Evolutionary conservation across 1,139 yeast genomes (phyloP).

Genomic region (Candida neerlandica): DNA sequence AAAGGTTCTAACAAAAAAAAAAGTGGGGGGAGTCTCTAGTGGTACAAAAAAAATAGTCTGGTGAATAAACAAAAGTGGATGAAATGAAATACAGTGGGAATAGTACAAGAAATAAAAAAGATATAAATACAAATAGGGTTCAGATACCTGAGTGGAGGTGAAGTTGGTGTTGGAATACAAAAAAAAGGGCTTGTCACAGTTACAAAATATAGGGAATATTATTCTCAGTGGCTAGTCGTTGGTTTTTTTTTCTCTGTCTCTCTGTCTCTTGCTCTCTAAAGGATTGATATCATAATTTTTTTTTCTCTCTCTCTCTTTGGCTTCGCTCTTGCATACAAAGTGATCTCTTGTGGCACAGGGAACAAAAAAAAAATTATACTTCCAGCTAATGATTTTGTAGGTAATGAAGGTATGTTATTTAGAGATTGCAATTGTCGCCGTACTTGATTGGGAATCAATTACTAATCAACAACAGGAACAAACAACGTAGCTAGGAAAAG

Average conservation of each 20-base stretch:
- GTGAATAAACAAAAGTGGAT: background rate
- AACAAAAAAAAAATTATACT: background rate
- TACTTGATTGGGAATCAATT: background rate
- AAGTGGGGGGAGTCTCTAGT: background rate
- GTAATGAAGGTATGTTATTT: no score
- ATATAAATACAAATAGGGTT: background rate
- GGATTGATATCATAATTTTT: constrained; percentile 3
- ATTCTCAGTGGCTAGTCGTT: background rate
- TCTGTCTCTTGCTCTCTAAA: background rate
- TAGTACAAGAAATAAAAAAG: background rate
- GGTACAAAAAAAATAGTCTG: background rate
- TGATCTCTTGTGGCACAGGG: background rate
- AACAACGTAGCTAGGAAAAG: background rate
- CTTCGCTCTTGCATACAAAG: background rate
- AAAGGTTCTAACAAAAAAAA: background rate
- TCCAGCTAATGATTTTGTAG: background rate
- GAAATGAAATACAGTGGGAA: background rate
- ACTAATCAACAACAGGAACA: background rate
- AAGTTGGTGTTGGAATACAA: background rate
- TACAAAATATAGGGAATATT: background rate
- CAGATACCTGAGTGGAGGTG: background rate
- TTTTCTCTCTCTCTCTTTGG: no score
- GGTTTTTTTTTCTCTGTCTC: background rate
- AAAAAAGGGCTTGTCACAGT: background rate
- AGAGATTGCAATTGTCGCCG: background rate